phyloP scores from a whole-genome alignment of 331 rosid species.

The Quercus phellos region DNA sequence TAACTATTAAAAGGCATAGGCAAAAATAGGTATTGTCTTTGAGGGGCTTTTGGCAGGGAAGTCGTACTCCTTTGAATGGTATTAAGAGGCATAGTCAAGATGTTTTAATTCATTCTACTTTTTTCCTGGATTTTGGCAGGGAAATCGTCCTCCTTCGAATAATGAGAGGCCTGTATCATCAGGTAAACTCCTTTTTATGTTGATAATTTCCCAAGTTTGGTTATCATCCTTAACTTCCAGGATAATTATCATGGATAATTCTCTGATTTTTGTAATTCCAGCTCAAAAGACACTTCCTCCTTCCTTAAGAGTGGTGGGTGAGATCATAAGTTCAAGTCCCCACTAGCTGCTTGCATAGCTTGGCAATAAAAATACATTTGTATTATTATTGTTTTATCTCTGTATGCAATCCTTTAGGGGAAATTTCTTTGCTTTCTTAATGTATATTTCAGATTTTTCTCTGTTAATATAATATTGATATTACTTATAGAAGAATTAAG shows the following conservation, averaged over 20 bases:
- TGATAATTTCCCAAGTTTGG: neutral
- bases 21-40: too few species aligned
- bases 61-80: too few species aligned
- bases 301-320: neutral
- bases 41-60: too few species aligned
- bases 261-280: neutral
- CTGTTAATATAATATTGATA: neutral
- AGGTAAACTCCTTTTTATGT: constrained; percentile 17
- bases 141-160: constrained; percentile 13
- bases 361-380: neutral
- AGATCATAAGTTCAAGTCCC: neutral
- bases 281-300: neutral
- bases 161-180: constrained; percentile 18
- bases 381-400: neutral
- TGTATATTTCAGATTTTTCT: neutral
- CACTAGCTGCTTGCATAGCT: neutral
- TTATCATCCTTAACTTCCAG: neutral
- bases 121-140: constrained; percentile 12
- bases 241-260: neutral
- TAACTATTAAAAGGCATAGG: too few species aligned
- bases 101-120: neutral
- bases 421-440: neutral
- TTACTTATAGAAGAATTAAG: neutral
- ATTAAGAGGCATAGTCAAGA: too few species aligned
- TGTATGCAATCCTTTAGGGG: neutral